Conservation (phyloP, 441 rosid genomes). For the Populus hybrid region DNA sequence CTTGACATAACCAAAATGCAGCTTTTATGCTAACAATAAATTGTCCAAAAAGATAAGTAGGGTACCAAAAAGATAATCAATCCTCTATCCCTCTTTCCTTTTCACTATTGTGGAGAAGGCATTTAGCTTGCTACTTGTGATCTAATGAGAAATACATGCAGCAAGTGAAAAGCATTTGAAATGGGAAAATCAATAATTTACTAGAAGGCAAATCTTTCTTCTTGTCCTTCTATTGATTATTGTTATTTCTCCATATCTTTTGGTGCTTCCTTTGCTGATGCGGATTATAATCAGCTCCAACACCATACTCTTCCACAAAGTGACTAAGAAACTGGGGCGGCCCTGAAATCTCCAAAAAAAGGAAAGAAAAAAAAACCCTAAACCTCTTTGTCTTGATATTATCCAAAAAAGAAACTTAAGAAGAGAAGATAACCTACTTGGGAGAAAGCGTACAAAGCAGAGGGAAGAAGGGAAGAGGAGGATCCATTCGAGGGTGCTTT, state of each 20-base stretch:
- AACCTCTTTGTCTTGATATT: background rate
- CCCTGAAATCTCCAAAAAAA: constrained; percentile 60
- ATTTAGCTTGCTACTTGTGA: background rate
- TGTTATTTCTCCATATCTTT: constrained; percentile 34
- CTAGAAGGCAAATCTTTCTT: constrained; percentile 67
- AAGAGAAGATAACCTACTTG: constrained; percentile 39
- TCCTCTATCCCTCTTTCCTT: background rate
- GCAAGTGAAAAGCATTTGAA: background rate
- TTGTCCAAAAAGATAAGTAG: background rate
- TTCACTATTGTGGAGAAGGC: background rate
- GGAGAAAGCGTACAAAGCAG: constrained; percentile 78
- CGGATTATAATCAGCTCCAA: constrained; percentile 42
- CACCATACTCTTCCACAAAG: constrained; percentile 44
- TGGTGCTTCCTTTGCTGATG: constrained; percentile 40
- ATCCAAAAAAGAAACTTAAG: background rate
- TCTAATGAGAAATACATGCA: background rate
- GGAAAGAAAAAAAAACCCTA: constrained; percentile 3
- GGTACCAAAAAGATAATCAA: background rate
- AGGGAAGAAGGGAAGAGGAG: constrained; percentile 39
- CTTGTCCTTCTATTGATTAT: constrained; percentile 30
- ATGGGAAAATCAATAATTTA: constrained; percentile 24
- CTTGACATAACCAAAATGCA: background rate
- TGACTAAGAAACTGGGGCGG: constrained; percentile 84
- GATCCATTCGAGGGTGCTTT: constrained; percentile 20
- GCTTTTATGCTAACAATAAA: background rate